These are phyloP conservation scores for Candida maris DNA, from an alignment of 805 yeast species.

Conservation along the genomic window DNA sequence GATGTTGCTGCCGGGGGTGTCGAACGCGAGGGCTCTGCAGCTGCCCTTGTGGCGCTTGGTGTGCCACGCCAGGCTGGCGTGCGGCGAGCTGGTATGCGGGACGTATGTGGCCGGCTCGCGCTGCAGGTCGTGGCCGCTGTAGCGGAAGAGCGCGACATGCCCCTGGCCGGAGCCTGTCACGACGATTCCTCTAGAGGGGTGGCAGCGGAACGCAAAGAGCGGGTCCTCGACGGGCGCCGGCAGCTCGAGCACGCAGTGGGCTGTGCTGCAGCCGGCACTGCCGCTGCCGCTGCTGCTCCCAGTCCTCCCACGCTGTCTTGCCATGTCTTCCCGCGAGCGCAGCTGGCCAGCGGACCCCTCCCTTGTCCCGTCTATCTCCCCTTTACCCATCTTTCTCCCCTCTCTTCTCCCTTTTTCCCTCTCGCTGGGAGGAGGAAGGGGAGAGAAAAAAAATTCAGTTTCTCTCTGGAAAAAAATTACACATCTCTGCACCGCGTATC, in stretches of 20 bases:
- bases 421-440: too few relatives aligned
- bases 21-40: constrained; percentile 69
- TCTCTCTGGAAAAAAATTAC: too few relatives aligned
- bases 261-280: constrained; percentile 4
- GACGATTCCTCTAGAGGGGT: constrained; percentile 65
- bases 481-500: too few relatives aligned
- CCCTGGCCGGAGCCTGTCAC: constrained; percentile 83
- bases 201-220: constrained; percentile 72
- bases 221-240: constrained; percentile 52
- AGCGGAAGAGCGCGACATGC: constrained; percentile 57
- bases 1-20: constrained; percentile 54
- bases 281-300: too few relatives aligned
- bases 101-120: constrained; percentile 29
- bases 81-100: constrained; percentile 23
- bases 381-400: too few relatives aligned
- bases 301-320: too few relatives aligned
- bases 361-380: too few relatives aligned
- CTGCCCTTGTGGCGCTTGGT: constrained; percentile 90
- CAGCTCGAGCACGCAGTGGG: constrained; percentile 44
- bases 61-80: constrained; percentile 57
- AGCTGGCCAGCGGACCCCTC: too few relatives aligned
- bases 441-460: too few relatives aligned
- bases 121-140: constrained; percentile 40
- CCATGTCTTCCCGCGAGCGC: too few relatives aligned
- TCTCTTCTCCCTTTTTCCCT: too few relatives aligned